phyloP scores from a whole-genome alignment of 2,329 filamentous ascomycete species.

The Exophiala lecanii-corni region DNA sequence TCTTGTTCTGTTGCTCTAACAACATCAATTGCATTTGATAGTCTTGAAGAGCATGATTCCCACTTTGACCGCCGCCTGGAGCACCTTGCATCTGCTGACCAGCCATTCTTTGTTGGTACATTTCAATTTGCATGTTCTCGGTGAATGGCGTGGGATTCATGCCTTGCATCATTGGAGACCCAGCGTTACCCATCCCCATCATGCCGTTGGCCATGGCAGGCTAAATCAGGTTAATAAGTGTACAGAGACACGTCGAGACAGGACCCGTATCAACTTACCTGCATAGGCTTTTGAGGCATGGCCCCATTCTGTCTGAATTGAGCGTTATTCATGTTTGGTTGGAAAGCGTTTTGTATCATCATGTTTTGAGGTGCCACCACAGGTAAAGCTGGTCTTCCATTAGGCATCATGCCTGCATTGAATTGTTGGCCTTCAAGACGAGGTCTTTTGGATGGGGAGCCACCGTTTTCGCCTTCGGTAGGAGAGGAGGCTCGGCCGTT shows the following conservation, averaged over 20 bases:
- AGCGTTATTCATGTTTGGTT: slow-evolving; percentile 66
- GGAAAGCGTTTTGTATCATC: slow-evolving; percentile 63
- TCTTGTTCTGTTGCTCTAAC: slow-evolving; percentile 65
- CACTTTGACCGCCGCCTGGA: slow-evolving; percentile 36
- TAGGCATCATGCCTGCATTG: slow-evolving; percentile 73
- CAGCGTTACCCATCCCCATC: slow-evolving; percentile 63
- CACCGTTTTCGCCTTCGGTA: slow-evolving; percentile 76
- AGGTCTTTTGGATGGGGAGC: slow-evolving; percentile 85
- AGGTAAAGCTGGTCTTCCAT: slow-evolving; percentile 69
- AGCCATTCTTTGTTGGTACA: slow-evolving; percentile 28
- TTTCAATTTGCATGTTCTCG: slow-evolving; percentile 36
- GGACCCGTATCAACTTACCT: slow-evolving; percentile 75
- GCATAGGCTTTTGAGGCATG: slow-evolving; percentile 68
- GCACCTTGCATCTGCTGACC: slow-evolving; percentile 38
- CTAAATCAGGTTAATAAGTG: slow-evolving; percentile 61
- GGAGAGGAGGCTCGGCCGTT: slow-evolving; percentile 80
- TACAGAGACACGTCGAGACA: slow-evolving; percentile 74
- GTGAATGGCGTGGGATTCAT: slow-evolving; percentile 56
- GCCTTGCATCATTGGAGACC: slow-evolving; percentile 75
- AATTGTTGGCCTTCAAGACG: slow-evolving; percentile 69
- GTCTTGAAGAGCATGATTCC: slow-evolving; percentile 64
- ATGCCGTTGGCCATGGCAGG: slow-evolving; percentile 66
- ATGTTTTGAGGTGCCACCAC: slow-evolving; percentile 32
- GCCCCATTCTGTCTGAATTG: slow-evolving; percentile 36
- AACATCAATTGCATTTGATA: slow-evolving; percentile 69